A percentile compares a stretch with the other conserved stretches of the same genome.
Evolutionary conservation across 2,329 filamentous ascomycete species (phyloP).

Genomic region (Leptoxyphium fumago): DNA sequence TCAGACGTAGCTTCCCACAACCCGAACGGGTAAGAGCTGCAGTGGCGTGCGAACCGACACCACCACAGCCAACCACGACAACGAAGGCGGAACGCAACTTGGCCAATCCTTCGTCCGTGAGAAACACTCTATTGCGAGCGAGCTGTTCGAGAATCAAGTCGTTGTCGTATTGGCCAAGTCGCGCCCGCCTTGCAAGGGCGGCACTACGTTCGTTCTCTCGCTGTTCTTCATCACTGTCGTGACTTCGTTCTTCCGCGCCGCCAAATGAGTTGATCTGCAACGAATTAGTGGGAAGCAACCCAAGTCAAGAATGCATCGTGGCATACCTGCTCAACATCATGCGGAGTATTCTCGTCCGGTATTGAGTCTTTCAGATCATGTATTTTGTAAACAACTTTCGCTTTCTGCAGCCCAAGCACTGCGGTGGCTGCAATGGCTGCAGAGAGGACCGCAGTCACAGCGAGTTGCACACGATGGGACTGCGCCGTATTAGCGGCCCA

Average conservation of each 20-base stretch:
- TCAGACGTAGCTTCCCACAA: slow-evolving; percentile 69
- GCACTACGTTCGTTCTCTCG: slow-evolving; percentile 44
- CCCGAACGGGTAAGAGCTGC: slow-evolving; percentile 79
- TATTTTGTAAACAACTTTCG: slow-evolving; percentile 39
- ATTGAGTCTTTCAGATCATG: slow-evolving; percentile 47
- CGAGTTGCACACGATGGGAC: slow-evolving; percentile 44
- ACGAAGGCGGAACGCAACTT: slow-evolving; percentile 73
- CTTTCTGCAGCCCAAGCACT: slow-evolving; percentile 43
- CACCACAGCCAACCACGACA: slow-evolving; percentile 81
- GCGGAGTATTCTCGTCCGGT: slow-evolving; percentile 36
- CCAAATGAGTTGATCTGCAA: slow-evolving; percentile 47
- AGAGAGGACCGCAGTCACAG: slow-evolving; percentile 51
- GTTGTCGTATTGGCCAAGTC: slow-evolving; percentile 50
- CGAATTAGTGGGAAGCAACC: neutral
- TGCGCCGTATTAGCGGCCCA: slow-evolving; percentile 30
- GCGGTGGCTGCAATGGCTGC: slow-evolving; percentile 34
- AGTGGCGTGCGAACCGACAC: slow-evolving; percentile 83
- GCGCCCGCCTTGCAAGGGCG: slow-evolving; percentile 43
- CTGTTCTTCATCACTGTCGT: slow-evolving; percentile 16
- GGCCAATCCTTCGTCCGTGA: slow-evolving; percentile 64
- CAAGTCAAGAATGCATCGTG: neutral
- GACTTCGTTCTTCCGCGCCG: slow-evolving; percentile 26
- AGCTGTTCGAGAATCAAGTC: slow-evolving; percentile 90
- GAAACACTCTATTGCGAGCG: slow-evolving; percentile 81
- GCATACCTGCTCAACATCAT: slow-evolving; percentile 36